Conservation (phyloP, 2,329 filamentous ascomycete genomes). For the Talaromyces marneffei region DNA sequence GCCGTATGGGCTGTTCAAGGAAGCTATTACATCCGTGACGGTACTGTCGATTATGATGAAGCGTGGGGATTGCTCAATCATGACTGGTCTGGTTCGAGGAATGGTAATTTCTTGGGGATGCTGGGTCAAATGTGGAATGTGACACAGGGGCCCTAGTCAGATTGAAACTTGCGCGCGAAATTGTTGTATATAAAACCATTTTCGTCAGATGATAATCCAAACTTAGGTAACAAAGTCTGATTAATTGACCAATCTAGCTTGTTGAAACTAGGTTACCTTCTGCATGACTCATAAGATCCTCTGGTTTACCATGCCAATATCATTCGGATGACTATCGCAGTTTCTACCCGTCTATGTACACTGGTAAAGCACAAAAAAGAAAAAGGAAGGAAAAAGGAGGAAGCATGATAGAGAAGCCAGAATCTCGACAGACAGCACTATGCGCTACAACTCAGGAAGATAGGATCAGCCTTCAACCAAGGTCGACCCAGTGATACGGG, state of each 20-base stretch:
- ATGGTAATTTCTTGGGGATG: constrained; percentile 27
- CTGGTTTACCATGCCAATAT: too few species aligned
- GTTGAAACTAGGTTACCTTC: not conserved
- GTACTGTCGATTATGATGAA: constrained; percentile 48
- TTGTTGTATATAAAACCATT: not conserved
- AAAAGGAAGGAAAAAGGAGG: not conserved
- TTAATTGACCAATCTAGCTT: not conserved
- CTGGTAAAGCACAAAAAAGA: not conserved
- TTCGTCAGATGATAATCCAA: not conserved
- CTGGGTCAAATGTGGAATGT: constrained; percentile 37
- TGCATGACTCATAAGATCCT: not conserved
- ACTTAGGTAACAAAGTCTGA: not conserved
- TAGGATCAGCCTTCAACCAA: not conserved
- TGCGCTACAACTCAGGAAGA: not conserved
- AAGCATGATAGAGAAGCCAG: not conserved
- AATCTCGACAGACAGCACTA: not conserved
- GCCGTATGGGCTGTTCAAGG: constrained; percentile 55
- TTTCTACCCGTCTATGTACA: not conserved
- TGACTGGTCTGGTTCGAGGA: constrained; percentile 41
- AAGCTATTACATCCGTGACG: constrained; percentile 53
- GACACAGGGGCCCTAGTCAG: constrained; percentile 37
- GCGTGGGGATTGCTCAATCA: constrained; percentile 47
- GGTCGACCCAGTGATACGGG: not conserved
- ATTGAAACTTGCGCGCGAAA: not conserved
- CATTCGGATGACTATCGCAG: not conserved